Base-by-base conservation (phyloP, 2,329 filamentous ascomycete genomes). In the Thielaviopsis ethacetica region DNA sequence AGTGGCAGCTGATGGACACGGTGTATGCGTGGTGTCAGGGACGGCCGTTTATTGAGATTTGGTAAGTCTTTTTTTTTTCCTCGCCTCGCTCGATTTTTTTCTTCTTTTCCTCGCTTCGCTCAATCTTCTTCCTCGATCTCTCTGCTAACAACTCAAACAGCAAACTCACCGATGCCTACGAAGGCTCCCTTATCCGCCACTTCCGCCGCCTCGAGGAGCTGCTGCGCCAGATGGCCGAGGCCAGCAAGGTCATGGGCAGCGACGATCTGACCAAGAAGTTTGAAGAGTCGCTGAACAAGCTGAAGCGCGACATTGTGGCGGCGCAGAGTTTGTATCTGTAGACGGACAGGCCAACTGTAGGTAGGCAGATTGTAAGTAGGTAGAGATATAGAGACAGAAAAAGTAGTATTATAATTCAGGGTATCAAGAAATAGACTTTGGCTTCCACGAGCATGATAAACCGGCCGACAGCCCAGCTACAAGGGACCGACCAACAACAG, bases 151-250 rank as follows among this genome's bases (percentile, higher is more conserved):
- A n/a, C n/a, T n/a, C n/a, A n/a, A 51, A 24, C 63, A 95, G 91
- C 73, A 95, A 95, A 88, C 96, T 98, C 91, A 97, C 93, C 27
- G 91, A 96, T 66, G 88, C 91, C 27, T 98, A 96, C 71, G 93
- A 98, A 74, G 93, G 93, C 62, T 96, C 89, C 61, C 76, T 98
- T 62, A 97, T 98, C 66, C 89, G 93, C 54, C 83, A 96, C 47
- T 98, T 98, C 82, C 86, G 93, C 58, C 87, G 93, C 21, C 77
- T 98, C 34, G 93, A 98, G 72, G 93, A 98, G 73, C 77, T 96
- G 60, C 76, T 98, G 41, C 82, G 93, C 64, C 93, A 98, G 71
- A 95, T 97, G 80, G 91, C 86, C 17, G 88, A 97, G 73, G 93
- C 91, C 24, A 82, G 88, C 64, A 97, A 96, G 74, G 91, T 96